Conservation (phyloP, 768 basidiomycete species). For the Boletus vermiculosoides region DNA sequence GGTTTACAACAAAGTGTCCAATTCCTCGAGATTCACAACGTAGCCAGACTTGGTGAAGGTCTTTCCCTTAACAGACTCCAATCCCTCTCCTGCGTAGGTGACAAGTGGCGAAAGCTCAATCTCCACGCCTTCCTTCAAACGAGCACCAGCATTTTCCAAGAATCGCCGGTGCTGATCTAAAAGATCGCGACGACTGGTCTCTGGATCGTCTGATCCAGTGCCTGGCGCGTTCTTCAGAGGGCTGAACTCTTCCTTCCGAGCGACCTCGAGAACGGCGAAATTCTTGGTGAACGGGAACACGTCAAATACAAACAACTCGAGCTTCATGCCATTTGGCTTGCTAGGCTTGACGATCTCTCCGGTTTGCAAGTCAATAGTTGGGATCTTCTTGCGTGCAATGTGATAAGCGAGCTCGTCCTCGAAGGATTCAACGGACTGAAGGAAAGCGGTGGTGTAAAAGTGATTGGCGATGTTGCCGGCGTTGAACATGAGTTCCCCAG, state of each 20-base stretch:
- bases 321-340: slow-evolving; percentile 98
- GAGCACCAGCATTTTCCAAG: slow-evolving; percentile 76
- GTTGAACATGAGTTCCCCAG: slow-evolving; percentile 82
- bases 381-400: slow-evolving; percentile 97
- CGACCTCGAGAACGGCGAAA: slow-evolving; percentile 88
- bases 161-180: slow-evolving; percentile 85
- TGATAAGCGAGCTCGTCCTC: slow-evolving; percentile 93
- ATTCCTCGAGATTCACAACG: slow-evolving; percentile 62
- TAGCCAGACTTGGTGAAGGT: slow-evolving; percentile 73
- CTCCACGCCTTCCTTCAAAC: slow-evolving; percentile 68
- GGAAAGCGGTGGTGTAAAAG: slow-evolving; percentile 89
- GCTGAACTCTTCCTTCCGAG: slow-evolving; percentile 87
- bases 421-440: slow-evolving; percentile 74
- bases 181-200: slow-evolving; percentile 87
- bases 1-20: slow-evolving; percentile 62
- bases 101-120: slow-evolving; percentile 90
- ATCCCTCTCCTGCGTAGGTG: slow-evolving; percentile 90
- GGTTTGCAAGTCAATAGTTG: slow-evolving; percentile 67
- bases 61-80: slow-evolving; percentile 76
- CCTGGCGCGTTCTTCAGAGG: slow-evolving; percentile 98
- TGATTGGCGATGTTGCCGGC: slow-evolving; percentile 98
- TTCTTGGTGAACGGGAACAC: slow-evolving; percentile 89
- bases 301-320: slow-evolving; percentile 98
- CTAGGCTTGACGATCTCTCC: slow-evolving; percentile 74
- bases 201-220: slow-evolving; percentile 84